Evolutionary conservation across 345 rosid species (phyloP), one percentile per base, ranked within the genome.

Genomic region (Eucalyptus paniculata): DNA sequence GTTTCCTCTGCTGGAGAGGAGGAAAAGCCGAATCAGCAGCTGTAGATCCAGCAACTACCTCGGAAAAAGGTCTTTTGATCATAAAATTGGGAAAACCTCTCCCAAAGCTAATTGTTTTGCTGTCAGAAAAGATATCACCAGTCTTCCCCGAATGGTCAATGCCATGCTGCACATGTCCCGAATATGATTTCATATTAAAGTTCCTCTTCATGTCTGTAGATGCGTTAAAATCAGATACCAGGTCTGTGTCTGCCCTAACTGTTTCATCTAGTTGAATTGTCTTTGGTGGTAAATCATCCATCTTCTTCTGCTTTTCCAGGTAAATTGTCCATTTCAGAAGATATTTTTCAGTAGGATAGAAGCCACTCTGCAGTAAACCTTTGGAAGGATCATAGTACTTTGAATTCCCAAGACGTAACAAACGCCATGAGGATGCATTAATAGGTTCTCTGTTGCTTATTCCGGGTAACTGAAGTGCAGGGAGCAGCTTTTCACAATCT

Each of bases 341-440:
- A 90, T 93, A 96, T 91, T 93, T 96, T 88, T 95, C 92, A 67
- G 91, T 89, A 58, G 93, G 89, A 91, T 93, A 92, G 92, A 97
- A 97, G 80, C 98, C 99, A 91, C 96, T 96, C 91, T 96, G 99
- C 83, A 95, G 95, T 67, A 97, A 93, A 60, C 99, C 99, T 89
- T 93, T 96, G 44, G 93, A 93, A 91, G 96, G 94, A 67, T 95
- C 97, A 87, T 96, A 97, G 92, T 97, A 97, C 87, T 92, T 93
- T 60, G 95, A 91, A 86, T 97, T 93, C 60, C 96, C 98, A 87
- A 96, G 88, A 67, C 97, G 97, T 87, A 97, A 89, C 93, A 97
- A 92, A 89, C 94, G 94, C 99, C 99, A 97, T 2, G 97, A 95
- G 18, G 97, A 94, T 88, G 97, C 91, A 86, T 81, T 91, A 88